Conservation (phyloP, 257 asterid species). For the Anisodus acutangulus region DNA sequence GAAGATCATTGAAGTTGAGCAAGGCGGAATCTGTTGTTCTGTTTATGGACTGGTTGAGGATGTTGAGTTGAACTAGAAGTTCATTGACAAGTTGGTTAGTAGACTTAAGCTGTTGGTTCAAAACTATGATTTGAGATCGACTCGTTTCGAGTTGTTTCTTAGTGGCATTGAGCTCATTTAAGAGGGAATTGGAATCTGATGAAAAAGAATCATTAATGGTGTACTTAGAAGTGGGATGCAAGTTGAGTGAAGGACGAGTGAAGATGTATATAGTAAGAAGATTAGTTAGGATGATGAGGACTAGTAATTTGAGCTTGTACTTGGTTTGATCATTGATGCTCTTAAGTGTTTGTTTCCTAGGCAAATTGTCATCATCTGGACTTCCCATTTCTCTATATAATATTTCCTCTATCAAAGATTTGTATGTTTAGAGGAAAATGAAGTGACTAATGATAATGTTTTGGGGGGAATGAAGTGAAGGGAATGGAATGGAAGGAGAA, state of each 20-base stretch:
- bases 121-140: conserved; percentile 32
- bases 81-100: conserved; percentile 35
- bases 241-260: conserved; percentile 36
- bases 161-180: conserved; percentile 44
- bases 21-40: background rate
- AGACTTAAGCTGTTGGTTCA: conserved; percentile 47
- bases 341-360: conserved; percentile 40
- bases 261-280: conserved; percentile 54
- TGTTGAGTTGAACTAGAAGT: conserved; percentile 39
- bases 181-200: conserved; percentile 40
- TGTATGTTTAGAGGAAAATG: background rate
- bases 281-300: conserved; percentile 48
- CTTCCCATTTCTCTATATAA: conserved; percentile 37
- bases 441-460: background rate
- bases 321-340: conserved; percentile 39
- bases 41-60: conserved; percentile 36
- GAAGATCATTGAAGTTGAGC: conserved; percentile 36
- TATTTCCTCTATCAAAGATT: background rate
- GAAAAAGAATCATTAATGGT: conserved; percentile 31
- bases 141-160: conserved; percentile 40
- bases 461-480: background rate
- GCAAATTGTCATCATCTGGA: conserved; percentile 42
- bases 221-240: conserved; percentile 33
- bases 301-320: conserved; percentile 45
- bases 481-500: conserved; percentile 19